Conservation (phyloP, 345 rosid genomes). For the Citrus medica region DNA sequence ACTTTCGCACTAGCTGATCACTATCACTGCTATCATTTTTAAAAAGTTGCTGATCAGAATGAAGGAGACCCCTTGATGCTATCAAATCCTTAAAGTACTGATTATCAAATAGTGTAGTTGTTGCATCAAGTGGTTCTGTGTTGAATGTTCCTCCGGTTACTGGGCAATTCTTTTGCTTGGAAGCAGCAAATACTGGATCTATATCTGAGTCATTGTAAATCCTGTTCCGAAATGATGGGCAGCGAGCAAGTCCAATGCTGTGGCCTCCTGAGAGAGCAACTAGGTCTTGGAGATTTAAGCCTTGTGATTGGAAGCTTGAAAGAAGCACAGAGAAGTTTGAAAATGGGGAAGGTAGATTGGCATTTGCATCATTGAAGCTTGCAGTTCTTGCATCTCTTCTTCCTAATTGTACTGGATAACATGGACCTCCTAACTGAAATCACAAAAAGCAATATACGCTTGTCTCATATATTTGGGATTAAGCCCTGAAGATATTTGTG, state of each 20-base stretch:
- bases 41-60: conserved; percentile 47
- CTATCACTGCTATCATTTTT: conserved; percentile 26
- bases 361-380: not conserved
- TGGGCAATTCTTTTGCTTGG: conserved; percentile 33
- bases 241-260: conserved; percentile 46
- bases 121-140: conserved; percentile 35
- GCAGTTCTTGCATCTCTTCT: conserved; percentile 13
- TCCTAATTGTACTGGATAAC: not conserved
- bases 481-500: no score
- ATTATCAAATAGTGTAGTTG: conserved; percentile 36
- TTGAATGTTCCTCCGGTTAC: conserved; percentile 27
- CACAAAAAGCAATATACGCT: no score
- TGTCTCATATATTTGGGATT: no score
- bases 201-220: conserved; percentile 45
- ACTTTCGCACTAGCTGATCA: conserved; percentile 27
- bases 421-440: conserved; percentile 8
- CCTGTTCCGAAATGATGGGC: conserved; percentile 35
- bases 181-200: conserved; percentile 25
- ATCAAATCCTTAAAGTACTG: conserved; percentile 32
- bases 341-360: not conserved
- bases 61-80: conserved; percentile 34
- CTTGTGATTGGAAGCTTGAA: conserved; percentile 7
- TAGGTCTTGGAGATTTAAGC: conserved; percentile 8
- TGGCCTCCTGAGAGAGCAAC: conserved; percentile 29
- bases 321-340: conserved; percentile 7